A percentile compares a stretch with the other conserved stretches of the same genome.
These are phyloP conservation scores for Yamadazyma aaseri DNA, from an alignment of 1,139 yeast genomes.

Conservation along the genomic window DNA sequence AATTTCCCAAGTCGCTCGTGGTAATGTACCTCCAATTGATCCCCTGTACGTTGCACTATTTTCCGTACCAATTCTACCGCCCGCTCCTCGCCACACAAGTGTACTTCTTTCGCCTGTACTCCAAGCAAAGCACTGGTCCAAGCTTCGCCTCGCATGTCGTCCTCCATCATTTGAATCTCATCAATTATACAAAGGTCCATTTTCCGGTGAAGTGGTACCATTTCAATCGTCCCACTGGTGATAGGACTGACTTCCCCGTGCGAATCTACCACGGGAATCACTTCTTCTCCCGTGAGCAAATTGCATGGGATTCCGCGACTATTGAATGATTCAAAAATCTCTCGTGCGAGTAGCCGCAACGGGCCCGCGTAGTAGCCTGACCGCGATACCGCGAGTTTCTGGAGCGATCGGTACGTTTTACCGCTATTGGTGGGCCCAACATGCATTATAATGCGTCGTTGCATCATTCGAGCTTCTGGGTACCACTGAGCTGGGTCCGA, in stretches of 20 bases:
- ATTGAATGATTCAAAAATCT: constrained; percentile 79
- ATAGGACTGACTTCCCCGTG: constrained; percentile 70
- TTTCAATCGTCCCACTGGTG: constrained; percentile 90
- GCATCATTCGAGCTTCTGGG: constrained; percentile 80
- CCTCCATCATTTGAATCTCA: constrained; percentile 94
- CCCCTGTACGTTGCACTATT: constrained; percentile 72
- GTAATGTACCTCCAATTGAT: constrained; percentile 61
- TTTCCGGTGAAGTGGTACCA: constrained; percentile 67
- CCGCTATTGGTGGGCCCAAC: constrained; percentile 98
- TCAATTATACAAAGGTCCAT: constrained; percentile 91
- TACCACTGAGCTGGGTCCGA: constrained; percentile 83
- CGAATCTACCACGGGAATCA: constrained; percentile 65
- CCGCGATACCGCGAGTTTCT: constrained; percentile 61
- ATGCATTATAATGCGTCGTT: constrained; percentile 79
- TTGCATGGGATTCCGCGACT: constrained; percentile 69
- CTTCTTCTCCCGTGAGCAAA: constrained; percentile 91
- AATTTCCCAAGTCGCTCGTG: constrained; percentile 78
- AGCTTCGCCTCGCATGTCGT: constrained; percentile 79
- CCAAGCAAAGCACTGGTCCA: constrained; percentile 95
- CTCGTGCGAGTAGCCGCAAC: constrained; percentile 82
- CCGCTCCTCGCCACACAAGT: constrained; percentile 90
- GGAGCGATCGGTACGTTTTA: constrained; percentile 83
- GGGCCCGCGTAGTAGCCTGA: constrained; percentile 98
- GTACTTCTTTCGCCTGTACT: constrained; percentile 80
- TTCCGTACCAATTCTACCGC: constrained; percentile 64